Evolutionary conservation across 208 protist genomes (phyloP), one percentile per base, ranked within the genome.

Genomic region (Leishmania gerbilli): DNA sequence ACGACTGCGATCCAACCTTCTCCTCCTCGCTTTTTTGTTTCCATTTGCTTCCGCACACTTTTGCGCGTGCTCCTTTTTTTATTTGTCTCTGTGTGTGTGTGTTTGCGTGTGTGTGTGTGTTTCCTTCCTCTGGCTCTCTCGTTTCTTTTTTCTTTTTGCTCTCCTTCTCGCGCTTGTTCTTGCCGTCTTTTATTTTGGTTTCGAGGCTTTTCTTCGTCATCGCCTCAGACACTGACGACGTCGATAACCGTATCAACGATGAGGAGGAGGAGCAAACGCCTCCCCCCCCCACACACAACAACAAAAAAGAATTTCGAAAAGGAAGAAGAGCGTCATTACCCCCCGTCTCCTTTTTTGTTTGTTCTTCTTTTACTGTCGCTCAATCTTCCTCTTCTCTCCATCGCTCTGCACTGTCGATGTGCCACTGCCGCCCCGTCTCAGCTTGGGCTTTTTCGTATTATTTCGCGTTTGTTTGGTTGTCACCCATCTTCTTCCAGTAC

Each of bases 331-430:
- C n/a, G 49, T 60, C 51, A 42, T 76, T 27, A 19, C 19, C 5
- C 19, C n/a, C 11, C 5, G 7, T 31, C 24, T 79, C 74, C n/a
- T 60, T 62, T 81, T 89, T 83, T 51, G 49, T 84, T 82, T 62
- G 15, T 51, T 77, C 34, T 31, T 8, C 31, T 27, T 80, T 84
- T 34, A n/a, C 47, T 69, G n/a, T 58, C 77, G 60, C 31, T 75
- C 67, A 60, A 64, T 81, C 60, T 72, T 55, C 42, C 60, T 81
- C 60, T 77, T 55, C 53, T 68, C 34, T 69, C 49, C 42, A 37
- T 62, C n/a, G 71, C 58, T 74, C 69, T 74, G 67, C 27, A 45
- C 31, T 45, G 42, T 34, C 69, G 11, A 74, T 19, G 45, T 74
- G 69, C 77, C 55, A 62, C 45, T 71, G 62, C 40, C 31, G 67